Evolutionary conservation across 163 green algal genomes (phyloP), one percentile per base, ranked within the genome.

Genomic region (Scenedesmus sp.): DNA sequence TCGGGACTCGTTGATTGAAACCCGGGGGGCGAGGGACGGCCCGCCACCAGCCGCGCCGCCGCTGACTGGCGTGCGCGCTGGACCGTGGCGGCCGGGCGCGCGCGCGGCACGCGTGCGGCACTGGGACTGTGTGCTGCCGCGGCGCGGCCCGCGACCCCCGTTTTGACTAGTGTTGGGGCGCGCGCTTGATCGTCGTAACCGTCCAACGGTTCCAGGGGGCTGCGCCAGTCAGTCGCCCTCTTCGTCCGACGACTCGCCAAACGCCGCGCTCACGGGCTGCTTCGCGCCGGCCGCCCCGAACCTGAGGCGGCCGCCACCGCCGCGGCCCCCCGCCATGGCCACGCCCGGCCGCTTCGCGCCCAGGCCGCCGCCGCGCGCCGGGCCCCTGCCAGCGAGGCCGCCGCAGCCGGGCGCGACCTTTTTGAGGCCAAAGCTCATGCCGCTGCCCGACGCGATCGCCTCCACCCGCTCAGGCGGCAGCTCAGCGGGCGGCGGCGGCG

Each of bases 241-340:
- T 24, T 77, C 69, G 42, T 77, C 69, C 44, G 69, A 77, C 20
- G 69, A 77, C 36, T 77, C 69, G 29, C n/a, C 69, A 77, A 77
- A 77, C 2, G 34, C 54, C 45, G 54, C 69, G 48, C 53, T 67
- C 11, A 67, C 69, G 15, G 14, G 10, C n/a, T 29, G 22, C 28
- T 10, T 11, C n/a, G 39, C 63, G 11, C 14, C 22, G 13, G 36
- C 47, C 26, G 57, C 36, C 10, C 18, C 63, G 20, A 26, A 6
- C 51, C 14, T n/a, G 28, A 64, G 9, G 13, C 28, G 28, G 39
- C 28, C 56, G n/a, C 28, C 56, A 64, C 28, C 4, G 14, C 56
- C 48, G 48, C 50, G 48, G 28, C 31, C 20, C 4, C 66, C 48
- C 28, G 50, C 56, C 10, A 62, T 4, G 20, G 20, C 34, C 29